phyloP scores from a whole-genome alignment of 1,284 basidiomycete genomes.

The Rhodotorula glutinis region DNA sequence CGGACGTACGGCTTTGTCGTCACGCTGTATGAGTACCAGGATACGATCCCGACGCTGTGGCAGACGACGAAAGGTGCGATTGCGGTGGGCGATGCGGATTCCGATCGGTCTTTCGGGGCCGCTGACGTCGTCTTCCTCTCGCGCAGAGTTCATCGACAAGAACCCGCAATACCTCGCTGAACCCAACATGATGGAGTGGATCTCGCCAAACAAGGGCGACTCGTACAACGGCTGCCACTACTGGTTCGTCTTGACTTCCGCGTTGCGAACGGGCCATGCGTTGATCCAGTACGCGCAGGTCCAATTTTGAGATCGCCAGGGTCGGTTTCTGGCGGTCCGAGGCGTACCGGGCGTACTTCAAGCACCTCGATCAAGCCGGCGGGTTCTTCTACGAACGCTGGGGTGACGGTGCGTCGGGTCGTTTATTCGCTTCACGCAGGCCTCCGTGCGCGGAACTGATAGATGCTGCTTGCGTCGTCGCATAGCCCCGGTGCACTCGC shows the following conservation, averaged over 20 bases:
- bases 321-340: constrained; percentile 73
- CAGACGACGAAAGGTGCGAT: constrained; percentile 30
- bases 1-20: constrained; percentile 47
- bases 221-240: constrained; percentile 40
- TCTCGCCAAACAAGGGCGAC: constrained; percentile 67
- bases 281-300: constrained; percentile 5
- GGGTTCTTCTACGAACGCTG: constrained; percentile 68
- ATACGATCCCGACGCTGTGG: constrained; percentile 78
- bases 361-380: constrained; percentile 63
- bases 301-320: constrained; percentile 63
- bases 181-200: constrained; percentile 68
- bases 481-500: constrained; percentile 76
- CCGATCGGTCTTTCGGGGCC: no score
- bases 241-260: neutral
- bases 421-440: fast-evolving
- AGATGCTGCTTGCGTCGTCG: no score
- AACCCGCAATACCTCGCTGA: constrained; percentile 66
- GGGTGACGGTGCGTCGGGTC: constrained; percentile 54
- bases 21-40: constrained; percentile 69
- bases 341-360: constrained; percentile 71
- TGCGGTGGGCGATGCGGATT: no score
- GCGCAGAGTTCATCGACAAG: constrained; percentile 62
- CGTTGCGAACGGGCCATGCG: no score
- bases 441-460: constrained; percentile 47
- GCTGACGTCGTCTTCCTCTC: no score